Evolutionary conservation across 148 eudicot species (phyloP).

Genomic region (Cornus kousa): DNA sequence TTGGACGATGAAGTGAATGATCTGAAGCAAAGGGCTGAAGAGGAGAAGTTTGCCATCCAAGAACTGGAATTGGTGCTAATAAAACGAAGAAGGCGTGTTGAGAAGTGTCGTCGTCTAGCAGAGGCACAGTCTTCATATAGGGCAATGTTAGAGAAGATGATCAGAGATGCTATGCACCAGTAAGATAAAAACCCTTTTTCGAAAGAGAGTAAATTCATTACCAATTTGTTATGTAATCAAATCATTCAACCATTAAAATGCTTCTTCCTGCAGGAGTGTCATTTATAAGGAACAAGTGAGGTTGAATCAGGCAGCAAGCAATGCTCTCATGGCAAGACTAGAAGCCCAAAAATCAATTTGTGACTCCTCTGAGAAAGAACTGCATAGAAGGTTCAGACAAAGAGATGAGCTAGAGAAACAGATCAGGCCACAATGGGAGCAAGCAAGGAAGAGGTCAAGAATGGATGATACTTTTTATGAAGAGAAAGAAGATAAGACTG

Average conservation of each 20-base stretch:
- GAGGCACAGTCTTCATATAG: conserved; percentile 85
- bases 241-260: not conserved
- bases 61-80: conserved; percentile 72
- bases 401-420: conserved; percentile 77
- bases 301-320: conserved; percentile 79
- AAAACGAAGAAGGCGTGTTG: conserved; percentile 68
- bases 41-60: conserved; percentile 70
- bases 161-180: conserved; percentile 98
- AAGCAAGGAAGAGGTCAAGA: conserved; percentile 80
- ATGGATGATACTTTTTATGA: conserved; percentile 46
- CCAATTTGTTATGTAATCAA: not conserved
- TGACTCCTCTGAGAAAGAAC: conserved; percentile 88
- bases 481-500: conserved; percentile 39
- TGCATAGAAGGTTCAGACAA: conserved; percentile 56
- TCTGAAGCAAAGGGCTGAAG: conserved; percentile 65
- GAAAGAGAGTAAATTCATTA: not conserved
- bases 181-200: conserved; percentile 32
- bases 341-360: conserved; percentile 93
- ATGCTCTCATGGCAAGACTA: conserved; percentile 82
- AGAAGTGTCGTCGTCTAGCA: conserved; percentile 78
- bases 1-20: conserved; percentile 67
- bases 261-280: conserved; percentile 57
- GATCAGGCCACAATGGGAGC: conserved; percentile 56
- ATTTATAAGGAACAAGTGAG: conserved; percentile 86
- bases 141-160: conserved; percentile 89